Base-by-base conservation (phyloP, 352 stramenopile species). In the Vaucheria bursata region DNA sequence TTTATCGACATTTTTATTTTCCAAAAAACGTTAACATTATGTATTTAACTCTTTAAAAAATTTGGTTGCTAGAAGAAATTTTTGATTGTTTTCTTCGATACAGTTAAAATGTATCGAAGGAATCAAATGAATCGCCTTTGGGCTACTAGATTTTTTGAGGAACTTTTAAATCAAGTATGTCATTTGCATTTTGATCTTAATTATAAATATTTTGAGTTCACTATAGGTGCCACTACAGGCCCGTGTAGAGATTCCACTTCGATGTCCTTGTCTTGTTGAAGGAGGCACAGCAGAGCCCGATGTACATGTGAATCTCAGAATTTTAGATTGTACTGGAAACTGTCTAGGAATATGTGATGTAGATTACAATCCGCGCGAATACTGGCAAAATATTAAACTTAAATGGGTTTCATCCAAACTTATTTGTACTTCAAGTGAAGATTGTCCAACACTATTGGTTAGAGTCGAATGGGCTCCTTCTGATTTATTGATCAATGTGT, bases 381-480 rank as follows among this genome's bases (percentile, higher is more conserved):
- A 59, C 12, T 59, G 45, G 45, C 45, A 59, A 25, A 59, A 12
- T 12, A 25, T 59, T 18, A 12, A 25, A 12, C 45, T 59, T 12
- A n/a, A n/a, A n/a, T n/a, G n/a, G n/a, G n/a, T n/a, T n/a, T n/a
- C n/a, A n/a, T 59, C 45, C 12, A 12, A 12, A 12, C 45, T 59
- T 12, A 59, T 12, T 25, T 59, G 45, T 25, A 25, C 12, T 25
- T 12, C 12, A 12, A 59, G 45, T 25, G 74, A 73, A 34, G 74
- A 69, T 5, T 40, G 59, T 4, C 66, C 66, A 0, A 69, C 71
- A 59, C 66, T 79, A 69, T 39, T 39, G 25, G 59, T 73, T 18
- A 45, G 74, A 4, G 45, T 79, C 12, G 31, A 39, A 50, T 79
- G 74, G 74, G 36, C 73, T 35, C 74, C 74, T 25, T 79, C 74